Evolutionary conservation across 345 rosid genomes (phyloP), one percentile per base, ranked within the genome.

Genomic region (Mallotus nudiflorus): DNA sequence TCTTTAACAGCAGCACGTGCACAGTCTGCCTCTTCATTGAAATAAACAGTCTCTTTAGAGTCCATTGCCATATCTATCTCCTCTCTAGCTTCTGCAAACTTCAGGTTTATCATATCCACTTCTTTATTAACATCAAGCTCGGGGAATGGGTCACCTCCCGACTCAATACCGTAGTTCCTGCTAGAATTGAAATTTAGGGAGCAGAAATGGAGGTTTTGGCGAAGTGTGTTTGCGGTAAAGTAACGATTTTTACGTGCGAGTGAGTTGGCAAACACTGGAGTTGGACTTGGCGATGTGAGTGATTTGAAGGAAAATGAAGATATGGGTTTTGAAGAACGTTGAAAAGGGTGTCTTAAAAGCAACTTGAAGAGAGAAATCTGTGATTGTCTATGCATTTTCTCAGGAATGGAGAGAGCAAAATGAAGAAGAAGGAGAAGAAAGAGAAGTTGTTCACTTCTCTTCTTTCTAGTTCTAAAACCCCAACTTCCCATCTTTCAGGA

Each of bases 31-130:
- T 95, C 98, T 70, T 95, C 99, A 63, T 95, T 60, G 80, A 95
- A 95, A 76, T 90, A 95, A 56, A 92, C 89, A 13, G 97, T 92
- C 80, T 95, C 99, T 27, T 95, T 95, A 9, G 98, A 84, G 5
- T 92, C 99, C 96, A 88, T 84, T n/a, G 97, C 97, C 94, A 85
- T 83, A 66, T 95, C 97, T 62, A 92, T 89, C 91, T 95, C 99
- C 77, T 95, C 97, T 58, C 99, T 91, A n/a, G 99, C 99, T 82
- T 95, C 97, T 14, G 88, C 99, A 70, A 95, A 95, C 77, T 89
- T 90, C 71, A 87, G 88, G 86, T 95, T 92, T 68, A 95, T 90
- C 82, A 66, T 57, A 80, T 92, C 98, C 40, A 95, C 96, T 5
- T 84, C 90, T 46, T 77, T 84, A 89, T 89, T 85, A 63, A 82